Evolutionary conservation across 2,329 filamentous ascomycete species (phyloP).

Genomic region (Fusarium tuaranense): DNA sequence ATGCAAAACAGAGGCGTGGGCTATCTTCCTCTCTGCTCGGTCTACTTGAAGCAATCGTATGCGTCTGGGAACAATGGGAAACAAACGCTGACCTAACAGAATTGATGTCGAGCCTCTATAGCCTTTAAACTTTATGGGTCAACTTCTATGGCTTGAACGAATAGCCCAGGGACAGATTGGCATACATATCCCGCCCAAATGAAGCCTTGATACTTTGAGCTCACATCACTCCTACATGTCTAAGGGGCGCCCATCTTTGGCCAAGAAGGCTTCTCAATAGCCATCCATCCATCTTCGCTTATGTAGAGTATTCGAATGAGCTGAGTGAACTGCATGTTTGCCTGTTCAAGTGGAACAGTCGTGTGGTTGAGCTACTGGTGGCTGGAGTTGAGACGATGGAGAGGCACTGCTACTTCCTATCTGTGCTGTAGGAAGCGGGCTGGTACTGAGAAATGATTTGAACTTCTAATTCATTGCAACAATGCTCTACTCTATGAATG

Average conservation of each 20-base stretch:
- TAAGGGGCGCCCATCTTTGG: not conserved
- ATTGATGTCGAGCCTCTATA: too few relatives aligned
- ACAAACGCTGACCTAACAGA: too few relatives aligned
- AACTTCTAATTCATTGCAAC: not conserved
- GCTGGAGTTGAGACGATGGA: not conserved
- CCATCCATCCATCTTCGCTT: not conserved
- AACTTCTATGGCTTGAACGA: too few relatives aligned
- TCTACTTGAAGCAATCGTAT: not conserved
- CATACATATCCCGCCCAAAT: too few relatives aligned
- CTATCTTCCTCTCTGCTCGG: not conserved
- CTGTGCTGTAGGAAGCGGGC: not conserved
- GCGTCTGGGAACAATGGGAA: too few relatives aligned
- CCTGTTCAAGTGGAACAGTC: too few relatives aligned
- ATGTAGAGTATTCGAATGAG: not conserved
- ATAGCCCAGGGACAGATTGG: too few relatives aligned
- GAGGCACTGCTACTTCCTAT: not conserved
- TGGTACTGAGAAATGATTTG: not conserved
- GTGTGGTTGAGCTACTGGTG: too few relatives aligned
- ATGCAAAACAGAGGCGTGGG: too few relatives aligned
- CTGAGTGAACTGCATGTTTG: not conserved
- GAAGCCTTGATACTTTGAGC: not conserved
- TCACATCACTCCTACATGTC: not conserved
- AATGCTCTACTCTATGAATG: not conserved
- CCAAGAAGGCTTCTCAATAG: not conserved
- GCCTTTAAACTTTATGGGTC: too few relatives aligned